Percentiles rank a stretch among this genome's conserved stretches.
phyloP scores from a whole-genome alignment of 2,329 filamentous ascomycete genomes.

The Alternaria viburni region DNA sequence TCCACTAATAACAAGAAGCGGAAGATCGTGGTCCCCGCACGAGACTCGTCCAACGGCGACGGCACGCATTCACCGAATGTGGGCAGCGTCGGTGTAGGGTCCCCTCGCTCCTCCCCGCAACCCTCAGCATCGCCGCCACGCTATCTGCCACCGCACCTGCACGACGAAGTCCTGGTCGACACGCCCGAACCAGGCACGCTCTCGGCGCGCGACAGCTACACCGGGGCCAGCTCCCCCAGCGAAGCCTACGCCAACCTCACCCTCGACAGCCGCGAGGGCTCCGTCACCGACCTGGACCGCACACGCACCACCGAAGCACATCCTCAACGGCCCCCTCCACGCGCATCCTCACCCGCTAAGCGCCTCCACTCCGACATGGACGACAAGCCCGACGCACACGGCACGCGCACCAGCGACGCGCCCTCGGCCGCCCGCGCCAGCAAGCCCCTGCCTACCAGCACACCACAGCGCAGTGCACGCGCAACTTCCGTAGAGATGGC shows the following conservation, averaged over 20 bases:
- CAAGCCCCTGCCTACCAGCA: constrained; percentile 25
- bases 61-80: constrained; percentile 41
- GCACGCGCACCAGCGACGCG: constrained; percentile 23
- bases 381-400: constrained; percentile 28
- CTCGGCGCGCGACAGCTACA: constrained; percentile 43
- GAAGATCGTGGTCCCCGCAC: constrained; percentile 50
- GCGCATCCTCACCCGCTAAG: constrained; percentile 63
- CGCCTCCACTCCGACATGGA: constrained; percentile 63
- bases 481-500: constrained; percentile 55
- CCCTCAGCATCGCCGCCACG: constrained; percentile 51
- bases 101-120: constrained; percentile 49
- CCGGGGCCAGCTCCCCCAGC: constrained; percentile 56
- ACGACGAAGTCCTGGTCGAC: constrained; percentile 56
- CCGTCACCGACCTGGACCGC: constrained; percentile 35
- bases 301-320: constrained; percentile 26
- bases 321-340: constrained; percentile 33
- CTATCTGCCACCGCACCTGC: constrained; percentile 63
- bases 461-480: constrained; percentile 37
- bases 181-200: constrained; percentile 32
- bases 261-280: constrained; percentile 52
- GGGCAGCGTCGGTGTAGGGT: constrained; percentile 31
- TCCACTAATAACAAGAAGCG: constrained; percentile 56
- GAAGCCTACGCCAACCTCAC: constrained; percentile 61
- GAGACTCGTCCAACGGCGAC: constrained; percentile 17
- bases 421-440: constrained; percentile 33